A percentile compares a stretch with the other conserved stretches of the same genome.
These are phyloP conservation scores for Lizonia empirigonia DNA, from an alignment of 2,329 filamentous ascomycete genomes.

Conservation along the genomic window DNA sequence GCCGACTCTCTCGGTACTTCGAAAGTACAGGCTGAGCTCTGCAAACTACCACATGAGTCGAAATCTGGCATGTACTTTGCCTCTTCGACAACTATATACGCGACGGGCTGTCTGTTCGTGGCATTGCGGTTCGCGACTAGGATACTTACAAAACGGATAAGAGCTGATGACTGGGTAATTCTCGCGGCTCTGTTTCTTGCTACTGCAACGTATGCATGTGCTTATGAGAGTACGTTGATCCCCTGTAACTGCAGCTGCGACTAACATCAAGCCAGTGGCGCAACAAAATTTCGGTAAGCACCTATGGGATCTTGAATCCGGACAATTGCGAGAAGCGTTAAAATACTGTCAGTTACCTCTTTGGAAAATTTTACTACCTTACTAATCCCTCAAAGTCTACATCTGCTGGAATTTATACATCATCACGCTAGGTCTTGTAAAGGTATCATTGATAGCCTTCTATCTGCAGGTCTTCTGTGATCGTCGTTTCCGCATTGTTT, in stretches of 20 bases:
- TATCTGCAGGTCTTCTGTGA: constrained; percentile 35
- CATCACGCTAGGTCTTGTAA: constrained; percentile 26
- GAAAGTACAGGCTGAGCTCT: constrained; percentile 30
- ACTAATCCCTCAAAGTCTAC: constrained; percentile 21
- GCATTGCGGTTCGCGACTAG: constrained; percentile 22
- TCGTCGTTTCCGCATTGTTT: constrained; percentile 20
- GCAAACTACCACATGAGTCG: constrained; percentile 25
- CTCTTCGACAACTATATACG: constrained; percentile 20
- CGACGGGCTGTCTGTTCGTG: constrained; percentile 21
- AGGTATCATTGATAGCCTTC: constrained; percentile 28
- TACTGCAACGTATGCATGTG: constrained; percentile 25
- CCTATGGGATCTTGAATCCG: constrained; percentile 8
- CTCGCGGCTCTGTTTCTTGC: constrained; percentile 23
- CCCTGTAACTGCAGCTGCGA: neutral
- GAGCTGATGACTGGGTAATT: constrained; percentile 30
- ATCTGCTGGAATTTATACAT: constrained; percentile 26
- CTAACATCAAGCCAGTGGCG: constrained; percentile 24
- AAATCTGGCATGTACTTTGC: constrained; percentile 12
- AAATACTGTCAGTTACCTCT: neutral
- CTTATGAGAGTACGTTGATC: constrained; percentile 24
- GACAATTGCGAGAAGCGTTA: constrained; percentile 2
- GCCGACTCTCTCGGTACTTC: constrained; percentile 24
- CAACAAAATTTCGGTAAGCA: constrained; percentile 33
- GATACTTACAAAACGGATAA: constrained; percentile 21
- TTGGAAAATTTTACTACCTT: neutral